These are phyloP conservation scores for Fusarium camptoceras DNA, from an alignment of 2,329 filamentous ascomycete genomes.

Conservation along the genomic window DNA sequence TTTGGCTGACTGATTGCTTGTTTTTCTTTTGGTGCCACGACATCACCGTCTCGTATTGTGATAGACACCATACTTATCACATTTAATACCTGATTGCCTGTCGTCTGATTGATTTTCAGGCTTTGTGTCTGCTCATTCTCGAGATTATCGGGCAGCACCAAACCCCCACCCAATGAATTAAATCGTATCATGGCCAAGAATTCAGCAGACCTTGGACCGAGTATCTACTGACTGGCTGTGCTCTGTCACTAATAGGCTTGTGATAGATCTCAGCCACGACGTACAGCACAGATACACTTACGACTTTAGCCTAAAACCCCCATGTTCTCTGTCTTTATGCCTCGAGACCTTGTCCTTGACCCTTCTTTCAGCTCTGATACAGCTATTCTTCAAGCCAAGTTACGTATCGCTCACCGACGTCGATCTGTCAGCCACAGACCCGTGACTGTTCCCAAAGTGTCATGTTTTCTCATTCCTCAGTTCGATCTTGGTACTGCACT, in stretches of 20 bases:
- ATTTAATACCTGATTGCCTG: conserved; percentile 3
- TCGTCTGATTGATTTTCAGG: conserved; percentile 32
- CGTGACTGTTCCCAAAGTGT: conserved; percentile 38
- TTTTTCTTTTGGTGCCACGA: conserved; percentile 38
- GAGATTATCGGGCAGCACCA: conserved; percentile 28
- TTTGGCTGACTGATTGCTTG: conserved; percentile 26
- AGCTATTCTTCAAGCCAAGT: neutral
- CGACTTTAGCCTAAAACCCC: conserved; percentile 26
- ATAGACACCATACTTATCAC: conserved; percentile 31
- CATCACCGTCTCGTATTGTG: conserved; percentile 41
- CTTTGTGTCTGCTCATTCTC: conserved; percentile 24
- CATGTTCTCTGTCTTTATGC: neutral
- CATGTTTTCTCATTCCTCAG: conserved; percentile 34
- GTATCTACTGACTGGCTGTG: neutral
- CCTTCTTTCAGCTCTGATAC: neutral
- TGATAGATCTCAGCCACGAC: conserved; percentile 44
- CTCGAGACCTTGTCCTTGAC: conserved; percentile 10
- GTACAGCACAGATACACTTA: conserved; percentile 9
- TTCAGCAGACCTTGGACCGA: neutral
- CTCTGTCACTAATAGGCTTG: conserved; percentile 27
- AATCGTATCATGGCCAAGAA: conserved; percentile 13
- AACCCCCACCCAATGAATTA: conserved; percentile 5
- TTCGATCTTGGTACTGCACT: conserved; percentile 3
- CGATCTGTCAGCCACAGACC: conserved; percentile 40
- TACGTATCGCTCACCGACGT: conserved; percentile 22